These are phyloP conservation scores for Bacterosira constricta DNA, from an alignment of 108 stramenopile genomes.

Conservation along the genomic window DNA sequence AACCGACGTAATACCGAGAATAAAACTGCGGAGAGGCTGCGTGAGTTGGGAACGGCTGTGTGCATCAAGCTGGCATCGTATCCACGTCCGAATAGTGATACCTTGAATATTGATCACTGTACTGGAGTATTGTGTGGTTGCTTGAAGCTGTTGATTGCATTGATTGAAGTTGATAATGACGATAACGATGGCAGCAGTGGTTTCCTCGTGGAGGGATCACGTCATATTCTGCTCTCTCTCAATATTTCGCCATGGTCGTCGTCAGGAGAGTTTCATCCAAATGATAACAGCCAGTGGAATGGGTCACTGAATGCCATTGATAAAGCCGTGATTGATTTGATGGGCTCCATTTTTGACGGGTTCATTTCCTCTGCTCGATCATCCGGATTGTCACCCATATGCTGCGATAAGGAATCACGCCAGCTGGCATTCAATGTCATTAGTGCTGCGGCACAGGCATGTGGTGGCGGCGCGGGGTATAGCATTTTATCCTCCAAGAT, in stretches of 20 bases:
- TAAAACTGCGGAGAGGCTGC: constrained; percentile 47
- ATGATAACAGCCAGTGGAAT: neutral
- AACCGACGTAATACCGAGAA: constrained; percentile 15
- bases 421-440: constrained; percentile 82
- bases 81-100: constrained; percentile 61
- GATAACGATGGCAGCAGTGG: constrained; percentile 12
- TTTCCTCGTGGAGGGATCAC: constrained; percentile 57
- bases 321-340: constrained; percentile 66
- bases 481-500: constrained; percentile 62
- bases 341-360: constrained; percentile 89
- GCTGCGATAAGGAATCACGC: constrained; percentile 82
- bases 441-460: constrained; percentile 67
- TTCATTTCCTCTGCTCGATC: constrained; percentile 72
- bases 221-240: constrained; percentile 51
- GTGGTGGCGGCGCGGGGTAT: constrained; percentile 66
- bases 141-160: constrained; percentile 68
- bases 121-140: constrained; percentile 88
- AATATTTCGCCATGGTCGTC: constrained; percentile 71
- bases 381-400: constrained; percentile 68
- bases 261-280: constrained; percentile 41
- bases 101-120: constrained; percentile 55
- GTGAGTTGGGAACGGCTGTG: constrained; percentile 68
- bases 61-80: constrained; percentile 82
- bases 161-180: constrained; percentile 68
- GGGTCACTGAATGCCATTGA: constrained; percentile 28